Evolutionary conservation across 257 asterid species (phyloP).

Genomic region (Misopates orontium): DNA sequence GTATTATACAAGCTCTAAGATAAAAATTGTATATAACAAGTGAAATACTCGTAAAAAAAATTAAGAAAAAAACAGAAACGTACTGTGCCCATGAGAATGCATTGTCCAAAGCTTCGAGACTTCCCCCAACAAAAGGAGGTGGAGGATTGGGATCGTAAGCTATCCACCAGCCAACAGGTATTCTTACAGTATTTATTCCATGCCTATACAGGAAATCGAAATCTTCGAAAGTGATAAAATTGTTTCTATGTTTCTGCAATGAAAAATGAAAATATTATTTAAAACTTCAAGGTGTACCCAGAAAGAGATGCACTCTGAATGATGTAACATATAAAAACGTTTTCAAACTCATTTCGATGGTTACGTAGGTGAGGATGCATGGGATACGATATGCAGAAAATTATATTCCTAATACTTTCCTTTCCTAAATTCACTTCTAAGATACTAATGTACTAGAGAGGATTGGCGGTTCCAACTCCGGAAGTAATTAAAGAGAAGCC

Average conservation of each 20-base stretch:
- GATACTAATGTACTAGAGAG: no score
- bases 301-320: no score
- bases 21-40: slow-evolving; percentile 1
- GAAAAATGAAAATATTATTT: slow-evolving; percentile 20
- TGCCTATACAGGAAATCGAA: slow-evolving; percentile 65
- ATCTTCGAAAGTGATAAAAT: slow-evolving; percentile 65
- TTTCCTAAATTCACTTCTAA: background rate
- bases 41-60: background rate
- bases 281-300: no score
- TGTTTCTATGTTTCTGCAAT: slow-evolving; percentile 74
- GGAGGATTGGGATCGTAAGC: slow-evolving; percentile 77
- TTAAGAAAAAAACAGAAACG: slow-evolving; percentile 25
- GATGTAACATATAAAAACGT: no score
- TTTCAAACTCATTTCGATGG: background rate
- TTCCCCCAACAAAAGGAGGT: slow-evolving; percentile 69
- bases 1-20: slow-evolving; percentile 7
- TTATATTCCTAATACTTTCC: background rate
- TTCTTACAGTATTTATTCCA: slow-evolving; percentile 77
- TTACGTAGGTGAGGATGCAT: background rate
- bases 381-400: background rate
- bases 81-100: slow-evolving; percentile 92
- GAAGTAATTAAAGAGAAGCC: no score
- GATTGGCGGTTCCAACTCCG: no score
- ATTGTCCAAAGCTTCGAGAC: slow-evolving; percentile 74
- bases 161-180: slow-evolving; percentile 97